Conservation (phyloP, 129 eudicot genomes). For the Helichrysum umbraculigerum region DNA sequence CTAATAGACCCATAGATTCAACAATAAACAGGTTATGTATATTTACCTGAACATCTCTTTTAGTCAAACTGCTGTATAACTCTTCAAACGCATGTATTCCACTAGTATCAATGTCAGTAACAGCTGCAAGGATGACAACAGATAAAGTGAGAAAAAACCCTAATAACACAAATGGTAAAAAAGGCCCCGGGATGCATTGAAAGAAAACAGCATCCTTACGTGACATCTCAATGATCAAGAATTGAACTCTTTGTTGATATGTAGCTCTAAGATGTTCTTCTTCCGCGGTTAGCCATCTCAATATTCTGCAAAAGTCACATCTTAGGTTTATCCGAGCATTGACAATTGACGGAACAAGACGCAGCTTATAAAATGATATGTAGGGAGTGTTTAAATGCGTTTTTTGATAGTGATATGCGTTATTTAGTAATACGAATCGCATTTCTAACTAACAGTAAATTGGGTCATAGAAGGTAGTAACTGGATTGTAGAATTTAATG, state of each 20-base stretch:
- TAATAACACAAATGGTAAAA: neutral
- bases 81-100: conserved; percentile 82
- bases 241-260: conserved; percentile 54
- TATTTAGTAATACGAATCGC: neutral
- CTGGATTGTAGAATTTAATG: neutral
- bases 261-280: conserved; percentile 48
- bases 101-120: conserved; percentile 77
- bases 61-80: conserved; percentile 51
- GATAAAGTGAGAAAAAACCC: conserved; percentile 2
- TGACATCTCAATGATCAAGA: conserved; percentile 80
- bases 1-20: neutral
- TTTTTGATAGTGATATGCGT: neutral
- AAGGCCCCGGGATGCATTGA: neutral
- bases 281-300: conserved; percentile 80
- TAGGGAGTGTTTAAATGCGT: neutral
- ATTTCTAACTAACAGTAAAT: neutral
- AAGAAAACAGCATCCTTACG: conserved; percentile 45
- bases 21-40: neutral
- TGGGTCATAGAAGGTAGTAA: neutral
- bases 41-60: conserved; percentile 66
- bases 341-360: neutral
- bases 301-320: conserved; percentile 46
- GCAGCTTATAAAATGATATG: neutral
- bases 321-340: neutral
- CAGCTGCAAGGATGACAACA: conserved; percentile 48